These are phyloP conservation scores for Termitomyces sp. DNA, from an alignment of 768 basidiomycete species.

Conservation along the genomic window DNA sequence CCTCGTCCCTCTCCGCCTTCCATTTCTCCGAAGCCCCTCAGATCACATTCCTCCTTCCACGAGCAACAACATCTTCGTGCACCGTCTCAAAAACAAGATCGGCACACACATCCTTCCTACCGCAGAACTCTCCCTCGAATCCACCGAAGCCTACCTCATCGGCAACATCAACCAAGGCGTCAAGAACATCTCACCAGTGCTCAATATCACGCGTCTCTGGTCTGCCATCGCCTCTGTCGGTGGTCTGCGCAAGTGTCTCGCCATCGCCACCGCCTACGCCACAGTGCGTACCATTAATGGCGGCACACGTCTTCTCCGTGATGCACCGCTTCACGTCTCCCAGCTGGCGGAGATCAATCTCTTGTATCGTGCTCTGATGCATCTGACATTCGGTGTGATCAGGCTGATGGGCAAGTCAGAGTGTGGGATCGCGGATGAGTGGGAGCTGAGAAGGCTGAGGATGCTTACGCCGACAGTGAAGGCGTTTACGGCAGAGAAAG, in stretches of 20 bases:
- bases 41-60: constrained; percentile 36
- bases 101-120: constrained; percentile 73
- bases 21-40: constrained; percentile 38
- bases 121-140: constrained; percentile 62
- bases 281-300: constrained; percentile 49
- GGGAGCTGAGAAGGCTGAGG: constrained; percentile 49
- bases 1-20: constrained; percentile 59
- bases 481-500: constrained; percentile 64
- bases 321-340: constrained; percentile 58
- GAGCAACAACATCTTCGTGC: constrained; percentile 63
- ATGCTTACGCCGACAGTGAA: constrained; percentile 67
- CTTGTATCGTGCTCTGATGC: constrained; percentile 59
- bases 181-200: constrained; percentile 60
- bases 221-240: constrained; percentile 54
- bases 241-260: constrained; percentile 53
- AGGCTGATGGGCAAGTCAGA: constrained; percentile 58
- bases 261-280: constrained; percentile 62
- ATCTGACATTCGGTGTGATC: constrained; percentile 57
- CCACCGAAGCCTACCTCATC: constrained; percentile 57
- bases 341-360: constrained; percentile 56
- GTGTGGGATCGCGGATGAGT: constrained; percentile 40
- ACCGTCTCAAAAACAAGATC: constrained; percentile 75
- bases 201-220: constrained; percentile 74
- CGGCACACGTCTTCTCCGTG: constrained; percentile 42
- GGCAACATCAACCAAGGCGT: constrained; percentile 56